Evolutionary conservation across 331 rosid species (phyloP), one percentile per base, ranked within the genome.

Genomic region (Rosa hybrid): DNA sequence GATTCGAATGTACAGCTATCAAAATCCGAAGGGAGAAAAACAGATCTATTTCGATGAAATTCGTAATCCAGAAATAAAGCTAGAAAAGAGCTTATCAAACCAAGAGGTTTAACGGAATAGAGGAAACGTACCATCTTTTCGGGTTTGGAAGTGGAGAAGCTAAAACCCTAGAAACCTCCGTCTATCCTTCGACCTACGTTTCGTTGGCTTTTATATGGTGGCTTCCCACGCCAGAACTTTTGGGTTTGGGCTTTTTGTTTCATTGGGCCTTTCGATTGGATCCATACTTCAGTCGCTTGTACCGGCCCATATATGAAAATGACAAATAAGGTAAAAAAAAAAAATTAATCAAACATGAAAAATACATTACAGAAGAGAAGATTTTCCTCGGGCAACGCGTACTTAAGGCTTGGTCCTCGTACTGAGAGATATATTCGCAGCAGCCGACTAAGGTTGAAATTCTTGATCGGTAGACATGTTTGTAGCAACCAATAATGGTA

Each of bases 51-150:
- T 49, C 44, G 13, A 71, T 1, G 21, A 23, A 41, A 25, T 76
- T 75, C 30, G 71, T 25, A 64, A 62, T 7, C 17, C 71, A 44
- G 59, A 76, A 45, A 45, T 4, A 34, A 10, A 18, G 18, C 23
- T 1, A 16, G 71, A 23, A 4, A 64, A 13, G 12, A 20, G 39
- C 1, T 16, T 5, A 10, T 44, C n/a, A 59, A 4, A 23, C 7
- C 8, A 25, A 50, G 60, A 25, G 0, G 7, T 5, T 38, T 12
- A 5, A 21, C 4, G 49, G 13, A 7, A 63, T 16, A 65, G 11
- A 21, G 14, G 53, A 51, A 60, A 51, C 54, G 70, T 81, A 78
- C 85, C 85, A 81, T 84, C 41, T 77, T 59, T 59, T 30, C 18
- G 45, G 83, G 1, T 8, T 12, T 30, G 75, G 74, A 30, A 8